Conservation (phyloP, 2,329 filamentous ascomycete genomes). For the Aureobasidium vineae region DNA sequence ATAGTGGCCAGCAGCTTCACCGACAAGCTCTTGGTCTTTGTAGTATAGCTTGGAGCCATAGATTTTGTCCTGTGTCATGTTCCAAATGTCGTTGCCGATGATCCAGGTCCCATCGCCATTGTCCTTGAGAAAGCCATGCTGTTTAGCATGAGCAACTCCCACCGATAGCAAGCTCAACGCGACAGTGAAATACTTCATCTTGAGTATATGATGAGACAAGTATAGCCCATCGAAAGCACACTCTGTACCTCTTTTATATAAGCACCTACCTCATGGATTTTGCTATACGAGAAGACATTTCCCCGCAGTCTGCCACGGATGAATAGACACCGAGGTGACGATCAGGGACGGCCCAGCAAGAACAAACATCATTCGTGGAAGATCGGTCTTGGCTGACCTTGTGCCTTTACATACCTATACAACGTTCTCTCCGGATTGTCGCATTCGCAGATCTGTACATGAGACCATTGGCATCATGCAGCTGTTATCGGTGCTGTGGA, state of each 20-base stretch:
- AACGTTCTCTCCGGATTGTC: neutral
- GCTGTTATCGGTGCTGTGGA: neutral
- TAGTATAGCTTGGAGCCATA: constrained; percentile 46
- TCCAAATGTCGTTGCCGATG: constrained; percentile 46
- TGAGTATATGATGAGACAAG: neutral
- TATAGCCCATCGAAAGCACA: neutral
- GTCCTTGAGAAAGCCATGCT: constrained; percentile 36
- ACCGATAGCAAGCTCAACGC: neutral
- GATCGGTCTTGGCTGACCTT: neutral
- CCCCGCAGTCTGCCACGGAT: constrained; percentile 6
- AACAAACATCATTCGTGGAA: constrained; percentile 1
- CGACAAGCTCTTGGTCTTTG: constrained; percentile 45
- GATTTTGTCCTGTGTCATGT: constrained; percentile 42
- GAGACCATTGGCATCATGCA: neutral
- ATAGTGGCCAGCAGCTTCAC: constrained; percentile 45
- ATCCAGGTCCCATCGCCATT: constrained; percentile 40
- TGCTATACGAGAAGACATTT: neutral
- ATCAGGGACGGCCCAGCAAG: neutral
- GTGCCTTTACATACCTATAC: neutral
- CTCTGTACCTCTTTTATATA: neutral
- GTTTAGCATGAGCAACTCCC: neutral
- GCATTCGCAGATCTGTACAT: neutral
- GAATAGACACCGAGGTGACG: constrained; percentile 13
- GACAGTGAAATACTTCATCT: constrained; percentile 3
- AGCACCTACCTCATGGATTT: neutral